These are phyloP conservation scores for Phytophthora niederhauseri DNA, from an alignment of 352 stramenopile genomes.

Conservation along the genomic window DNA sequence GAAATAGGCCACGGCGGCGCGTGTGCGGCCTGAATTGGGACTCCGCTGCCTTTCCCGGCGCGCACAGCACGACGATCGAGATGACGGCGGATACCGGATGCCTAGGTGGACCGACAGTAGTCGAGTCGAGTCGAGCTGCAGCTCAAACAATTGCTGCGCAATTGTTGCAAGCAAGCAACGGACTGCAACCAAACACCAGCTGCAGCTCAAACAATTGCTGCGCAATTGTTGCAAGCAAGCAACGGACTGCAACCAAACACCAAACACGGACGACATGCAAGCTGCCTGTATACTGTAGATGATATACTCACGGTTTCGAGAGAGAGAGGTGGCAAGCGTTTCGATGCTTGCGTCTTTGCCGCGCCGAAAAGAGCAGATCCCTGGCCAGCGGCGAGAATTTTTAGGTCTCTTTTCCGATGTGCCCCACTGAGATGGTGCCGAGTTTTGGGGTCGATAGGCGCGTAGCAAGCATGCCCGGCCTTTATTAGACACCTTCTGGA, in stretches of 20 bases:
- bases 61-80: neutral
- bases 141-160: too few species aligned
- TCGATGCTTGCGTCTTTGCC: neutral
- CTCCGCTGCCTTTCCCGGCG: too few species aligned
- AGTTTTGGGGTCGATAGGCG: constrained; percentile 5
- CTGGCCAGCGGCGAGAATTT: constrained; percentile 4
- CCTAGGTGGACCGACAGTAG: too few species aligned
- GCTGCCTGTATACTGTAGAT: neutral
- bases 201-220: too few species aligned
- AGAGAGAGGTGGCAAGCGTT: neutral
- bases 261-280: neutral
- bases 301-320: neutral
- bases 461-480: too few species aligned
- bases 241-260: neutral
- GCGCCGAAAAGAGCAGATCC: neutral
- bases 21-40: neutral
- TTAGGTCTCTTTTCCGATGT: constrained; percentile 12
- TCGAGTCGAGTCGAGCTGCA: neutral
- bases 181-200: neutral
- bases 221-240: neutral
- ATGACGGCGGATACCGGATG: neutral
- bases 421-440: constrained; percentile 18
- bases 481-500: constrained; percentile 9
- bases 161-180: neutral
- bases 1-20: neutral